Conservation (phyloP, 208 protist genomes). For the Phytomonas sp. region DNA sequence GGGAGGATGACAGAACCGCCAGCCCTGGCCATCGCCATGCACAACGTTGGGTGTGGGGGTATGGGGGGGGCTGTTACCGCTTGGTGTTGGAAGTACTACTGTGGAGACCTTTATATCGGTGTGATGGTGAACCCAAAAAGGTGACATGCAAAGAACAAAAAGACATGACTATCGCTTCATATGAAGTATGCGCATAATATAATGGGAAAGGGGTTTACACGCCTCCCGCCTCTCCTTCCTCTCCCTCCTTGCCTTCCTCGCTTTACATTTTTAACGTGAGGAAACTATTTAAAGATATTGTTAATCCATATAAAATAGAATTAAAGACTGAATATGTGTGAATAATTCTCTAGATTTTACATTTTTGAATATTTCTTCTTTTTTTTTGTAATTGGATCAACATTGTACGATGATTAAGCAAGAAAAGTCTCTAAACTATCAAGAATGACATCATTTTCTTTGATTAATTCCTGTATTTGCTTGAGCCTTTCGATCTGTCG, state of each 20-base stretch:
- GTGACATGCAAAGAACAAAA: no score
- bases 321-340: neutral
- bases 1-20: neutral
- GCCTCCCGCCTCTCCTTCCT: no score
- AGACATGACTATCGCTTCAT: no score
- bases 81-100: no score
- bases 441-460: conserved; percentile 55
- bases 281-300: neutral
- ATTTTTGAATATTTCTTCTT: conserved; percentile 11
- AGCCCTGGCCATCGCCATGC: neutral
- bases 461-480: conserved; percentile 40
- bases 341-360: neutral
- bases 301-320: neutral
- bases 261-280: no score
- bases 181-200: no score
- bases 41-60: neutral
- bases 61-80: no score
- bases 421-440: conserved; percentile 50
- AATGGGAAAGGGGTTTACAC: no score
- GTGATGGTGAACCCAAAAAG: no score
- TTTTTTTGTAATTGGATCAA: neutral
- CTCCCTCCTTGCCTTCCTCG: no score
- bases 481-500: conserved; percentile 62
- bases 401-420: conserved; percentile 11
- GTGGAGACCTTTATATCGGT: no score